phyloP scores from a whole-genome alignment of 1,139 yeast genomes.

The Pichia sp. region DNA sequence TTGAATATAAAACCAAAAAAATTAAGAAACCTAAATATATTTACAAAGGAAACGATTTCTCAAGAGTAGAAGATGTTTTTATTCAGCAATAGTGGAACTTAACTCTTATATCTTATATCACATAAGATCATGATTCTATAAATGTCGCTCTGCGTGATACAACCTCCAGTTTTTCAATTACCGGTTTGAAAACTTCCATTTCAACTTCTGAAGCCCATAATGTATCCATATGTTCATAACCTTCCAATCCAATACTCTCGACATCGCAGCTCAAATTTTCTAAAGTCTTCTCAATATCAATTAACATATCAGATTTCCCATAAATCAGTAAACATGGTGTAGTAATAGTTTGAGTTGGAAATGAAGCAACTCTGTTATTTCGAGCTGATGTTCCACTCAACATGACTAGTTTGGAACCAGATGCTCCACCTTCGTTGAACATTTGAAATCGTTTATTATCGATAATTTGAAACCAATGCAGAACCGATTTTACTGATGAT shows the following conservation, averaged over 20 bases:
- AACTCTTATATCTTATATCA: no score
- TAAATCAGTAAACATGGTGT: conserved; percentile 36
- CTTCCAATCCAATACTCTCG: conserved; percentile 33
- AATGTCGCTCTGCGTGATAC: no score
- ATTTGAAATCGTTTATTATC: conserved; percentile 35
- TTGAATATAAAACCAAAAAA: background rate
- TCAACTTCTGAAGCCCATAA: conserved; percentile 79
- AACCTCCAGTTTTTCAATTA: background rate
- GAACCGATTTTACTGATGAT: conserved; percentile 36
- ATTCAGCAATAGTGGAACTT: no score
- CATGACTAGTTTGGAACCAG: conserved; percentile 26
- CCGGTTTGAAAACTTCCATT: conserved; percentile 33
- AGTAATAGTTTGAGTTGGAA: conserved; percentile 35
- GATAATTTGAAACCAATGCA: conserved; percentile 44
- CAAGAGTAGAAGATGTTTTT: no score
- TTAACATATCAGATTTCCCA: conserved; percentile 35
- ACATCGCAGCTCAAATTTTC: conserved; percentile 25
- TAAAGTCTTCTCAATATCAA: conserved; percentile 31
- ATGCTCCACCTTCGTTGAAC: conserved; percentile 39
- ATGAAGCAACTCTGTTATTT: conserved; percentile 50
- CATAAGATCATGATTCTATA: no score
- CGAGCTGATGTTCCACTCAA: conserved; percentile 22
- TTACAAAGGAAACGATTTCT: no score
- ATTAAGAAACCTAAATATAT: background rate
- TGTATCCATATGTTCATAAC: conserved; percentile 85